A percentile compares a stretch with the other conserved stretches of the same genome.
phyloP scores from a whole-genome alignment of 768 basidiomycete species.

The Mycena olivaceomarginata region DNA sequence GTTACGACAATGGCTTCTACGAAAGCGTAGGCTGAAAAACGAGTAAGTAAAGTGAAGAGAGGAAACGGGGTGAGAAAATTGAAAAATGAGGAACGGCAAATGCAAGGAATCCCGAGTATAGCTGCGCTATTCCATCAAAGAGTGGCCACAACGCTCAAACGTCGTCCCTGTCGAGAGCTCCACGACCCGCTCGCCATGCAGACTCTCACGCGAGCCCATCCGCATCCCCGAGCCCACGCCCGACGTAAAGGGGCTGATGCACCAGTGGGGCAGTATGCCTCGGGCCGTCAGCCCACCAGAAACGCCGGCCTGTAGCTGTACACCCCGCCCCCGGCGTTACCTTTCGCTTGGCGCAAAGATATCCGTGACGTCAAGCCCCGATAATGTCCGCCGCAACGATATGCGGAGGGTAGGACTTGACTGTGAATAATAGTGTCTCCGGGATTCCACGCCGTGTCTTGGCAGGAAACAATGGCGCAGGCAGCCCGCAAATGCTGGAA shows the following conservation, averaged over 20 bases:
- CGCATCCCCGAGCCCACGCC: no score
- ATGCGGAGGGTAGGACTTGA: background rate
- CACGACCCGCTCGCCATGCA: no score
- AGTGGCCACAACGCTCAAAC: no score
- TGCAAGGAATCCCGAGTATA: background rate
- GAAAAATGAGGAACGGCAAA: background rate
- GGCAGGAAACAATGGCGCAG: background rate
- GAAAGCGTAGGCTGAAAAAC: constrained; percentile 84
- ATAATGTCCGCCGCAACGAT: background rate
- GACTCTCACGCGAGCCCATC: no score
- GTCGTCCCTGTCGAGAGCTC: no score
- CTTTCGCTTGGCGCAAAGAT: no score
- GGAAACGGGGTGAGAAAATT: constrained; percentile 46
- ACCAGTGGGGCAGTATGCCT: no score
- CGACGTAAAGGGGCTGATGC: no score
- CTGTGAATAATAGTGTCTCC: no score
- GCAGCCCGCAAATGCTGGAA: background rate
- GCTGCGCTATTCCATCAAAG: background rate
- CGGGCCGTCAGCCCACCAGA: no score
- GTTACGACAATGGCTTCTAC: constrained; percentile 97
- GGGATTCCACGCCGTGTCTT: background rate
- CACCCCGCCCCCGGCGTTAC: no score
- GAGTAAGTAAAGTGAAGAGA: constrained; percentile 48
- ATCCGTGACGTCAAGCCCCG: background rate
- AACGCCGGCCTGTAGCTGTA: no score